Percentiles rank a stretch among this genome's conserved stretches.
Evolutionary conservation across 306 rosid genomes (phyloP).

Genomic region (Gleditsia sinensis): DNA sequence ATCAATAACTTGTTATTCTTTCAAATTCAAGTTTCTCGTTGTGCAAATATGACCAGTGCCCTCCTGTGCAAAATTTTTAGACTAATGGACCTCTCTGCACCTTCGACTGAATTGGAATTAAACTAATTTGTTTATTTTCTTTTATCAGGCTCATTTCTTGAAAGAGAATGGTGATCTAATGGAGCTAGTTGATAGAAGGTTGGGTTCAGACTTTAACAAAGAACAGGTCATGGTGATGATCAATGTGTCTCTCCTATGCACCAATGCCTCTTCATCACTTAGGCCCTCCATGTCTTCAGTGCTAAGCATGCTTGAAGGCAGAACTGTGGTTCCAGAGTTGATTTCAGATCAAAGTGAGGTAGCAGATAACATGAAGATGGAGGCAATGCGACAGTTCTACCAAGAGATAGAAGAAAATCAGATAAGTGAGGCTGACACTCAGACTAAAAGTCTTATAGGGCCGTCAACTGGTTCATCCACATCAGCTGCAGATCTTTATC

Average conservation of each 20-base stretch:
- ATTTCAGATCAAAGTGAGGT: constrained; percentile 16
- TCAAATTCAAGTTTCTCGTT: neutral
- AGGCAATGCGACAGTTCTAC: constrained; percentile 35
- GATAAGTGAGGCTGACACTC: constrained; percentile 8
- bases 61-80: neutral
- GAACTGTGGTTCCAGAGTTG: constrained; percentile 26
- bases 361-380: constrained; percentile 24
- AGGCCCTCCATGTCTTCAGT: constrained; percentile 50
- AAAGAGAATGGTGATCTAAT: constrained; percentile 34
- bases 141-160: constrained; percentile 34
- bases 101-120: neutral
- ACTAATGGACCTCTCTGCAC: neutral
- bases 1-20: neutral
- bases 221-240: constrained; percentile 35
- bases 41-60: neutral
- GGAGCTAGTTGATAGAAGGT: constrained; percentile 41
- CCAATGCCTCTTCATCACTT: constrained; percentile 18
- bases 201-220: constrained; percentile 31
- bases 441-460: neutral
- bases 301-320: constrained; percentile 53
- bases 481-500: constrained; percentile 5
- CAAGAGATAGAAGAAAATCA: constrained; percentile 15
- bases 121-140: neutral
- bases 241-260: constrained; percentile 42
- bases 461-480: neutral